Conservation (phyloP, 176 grass and related monocot species). For the sorghum (Sorghum bicolor) region Sorghum_bicolor_NCBIv3 NC_012878.2:6653001-6653500, state of each 20-base stretch:
- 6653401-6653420: constrained; percentile 26
- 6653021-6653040: neutral
- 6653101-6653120: neutral
- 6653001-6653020: no score
- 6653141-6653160: neutral
- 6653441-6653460: constrained; percentile 88
- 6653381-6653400: neutral
- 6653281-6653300: constrained; percentile 94
- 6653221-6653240: constrained; percentile 43
- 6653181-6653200: neutral
- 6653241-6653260: constrained; percentile 89
- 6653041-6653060: no score
- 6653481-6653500: constrained; percentile 97
- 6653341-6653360: neutral
- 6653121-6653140: neutral
- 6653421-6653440: constrained; percentile 97
- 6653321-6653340: constrained; percentile 70
- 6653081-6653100: neutral
- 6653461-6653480: constrained; percentile 92
- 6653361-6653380: neutral
- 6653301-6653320: constrained; percentile 95
- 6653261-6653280: constrained; percentile 96
- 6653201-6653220: neutral
- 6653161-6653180: constrained; percentile 4
- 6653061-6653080: neutral